Evolutionary conservation across 192 early-diverging fungal species (phyloP).

Genomic region (Oehlia diaphana): DNA sequence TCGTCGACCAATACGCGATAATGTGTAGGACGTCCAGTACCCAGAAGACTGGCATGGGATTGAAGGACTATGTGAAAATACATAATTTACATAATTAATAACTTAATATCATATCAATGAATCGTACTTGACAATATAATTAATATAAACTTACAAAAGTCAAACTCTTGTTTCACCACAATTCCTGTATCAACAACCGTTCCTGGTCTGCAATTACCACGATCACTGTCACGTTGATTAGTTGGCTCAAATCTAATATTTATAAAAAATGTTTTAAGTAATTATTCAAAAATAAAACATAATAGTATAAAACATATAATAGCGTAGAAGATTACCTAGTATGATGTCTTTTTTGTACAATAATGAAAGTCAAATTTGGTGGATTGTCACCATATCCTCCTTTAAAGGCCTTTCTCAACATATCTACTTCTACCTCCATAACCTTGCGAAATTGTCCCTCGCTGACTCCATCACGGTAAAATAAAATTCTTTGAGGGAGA

Average conservation of each 20-base stretch:
- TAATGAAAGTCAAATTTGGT: constrained; percentile 82
- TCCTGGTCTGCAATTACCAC: constrained; percentile 77
- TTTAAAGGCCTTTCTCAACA: neutral
- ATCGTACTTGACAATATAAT: neutral
- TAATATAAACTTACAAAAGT: neutral
- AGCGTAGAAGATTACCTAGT: constrained; percentile 46
- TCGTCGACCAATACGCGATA: constrained; percentile 92
- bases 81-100: neutral
- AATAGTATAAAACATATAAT: neutral
- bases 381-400: neutral
- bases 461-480: constrained; percentile 86
- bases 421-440: neutral
- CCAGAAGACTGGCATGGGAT: constrained; percentile 89
- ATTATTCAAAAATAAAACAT: neutral
- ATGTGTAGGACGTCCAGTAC: constrained; percentile 88
- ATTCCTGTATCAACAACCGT: constrained; percentile 8
- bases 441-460: constrained; percentile 62
- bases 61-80: neutral
- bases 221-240: constrained; percentile 56
- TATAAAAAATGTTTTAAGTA: neutral
- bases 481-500: constrained; percentile 70
- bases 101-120: neutral
- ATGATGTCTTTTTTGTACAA: constrained; percentile 90
- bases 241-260: constrained; percentile 62
- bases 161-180: constrained; percentile 3